phyloP scores from a whole-genome alignment of 1,284 basidiomycete genomes.

The Anthracocystis walkeri region DNA sequence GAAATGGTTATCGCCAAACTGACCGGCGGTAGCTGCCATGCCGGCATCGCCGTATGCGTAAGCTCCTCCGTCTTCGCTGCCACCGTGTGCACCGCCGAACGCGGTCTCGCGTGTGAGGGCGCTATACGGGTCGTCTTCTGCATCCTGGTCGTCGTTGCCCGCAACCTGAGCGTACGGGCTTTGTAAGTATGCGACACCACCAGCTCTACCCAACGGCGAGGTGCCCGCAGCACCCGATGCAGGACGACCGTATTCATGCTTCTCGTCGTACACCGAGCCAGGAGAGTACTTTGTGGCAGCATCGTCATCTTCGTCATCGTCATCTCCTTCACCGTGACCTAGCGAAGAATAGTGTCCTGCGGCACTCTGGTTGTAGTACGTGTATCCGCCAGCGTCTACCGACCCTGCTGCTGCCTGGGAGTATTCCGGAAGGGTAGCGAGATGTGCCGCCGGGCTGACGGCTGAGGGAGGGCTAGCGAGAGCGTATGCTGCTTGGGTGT shows the following conservation, averaged over 20 bases:
- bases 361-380: conserved; percentile 34
- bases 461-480: conserved; percentile 29
- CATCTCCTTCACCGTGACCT: conserved; percentile 31
- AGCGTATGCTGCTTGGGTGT: conserved; percentile 58
- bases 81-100: conserved; percentile 18
- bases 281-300: conserved; percentile 44
- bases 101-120: conserved; percentile 33
- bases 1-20: conserved; percentile 36
- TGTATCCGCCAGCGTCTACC: conserved; percentile 25
- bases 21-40: not conserved
- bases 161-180: conserved; percentile 37
- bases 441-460: conserved; percentile 3
- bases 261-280: conserved; percentile 40
- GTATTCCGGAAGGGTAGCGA: conserved; percentile 28
- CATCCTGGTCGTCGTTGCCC: conserved; percentile 22
- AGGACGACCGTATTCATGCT: conserved; percentile 20
- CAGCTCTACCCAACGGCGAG: conserved; percentile 26
- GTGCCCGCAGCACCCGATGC: conserved; percentile 3
- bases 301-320: conserved; percentile 39
- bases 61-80: conserved; percentile 7
- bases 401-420: conserved; percentile 9
- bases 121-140: conserved; percentile 23
- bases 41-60: conserved; percentile 8
- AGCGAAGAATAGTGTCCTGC: conserved; percentile 38
- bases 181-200: conserved; percentile 25